phyloP scores from a whole-genome alignment of 768 basidiomycete species.

The Leccinum truebloodii region DNA sequence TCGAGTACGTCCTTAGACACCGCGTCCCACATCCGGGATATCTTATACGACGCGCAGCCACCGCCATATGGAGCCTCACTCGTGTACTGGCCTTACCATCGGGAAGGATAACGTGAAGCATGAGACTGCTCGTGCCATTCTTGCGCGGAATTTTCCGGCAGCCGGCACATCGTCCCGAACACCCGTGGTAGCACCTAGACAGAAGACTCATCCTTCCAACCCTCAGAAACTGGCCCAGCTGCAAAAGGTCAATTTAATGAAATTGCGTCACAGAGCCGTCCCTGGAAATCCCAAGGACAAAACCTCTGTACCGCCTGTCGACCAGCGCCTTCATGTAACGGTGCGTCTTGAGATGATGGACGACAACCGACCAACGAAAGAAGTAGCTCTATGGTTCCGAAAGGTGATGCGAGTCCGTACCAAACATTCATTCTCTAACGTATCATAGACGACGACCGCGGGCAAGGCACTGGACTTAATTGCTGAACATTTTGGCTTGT shows the following conservation, averaged over 20 bases:
- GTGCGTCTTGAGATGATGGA: conserved; percentile 33
- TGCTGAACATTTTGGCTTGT: conserved; percentile 26
- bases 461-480: conserved; percentile 67
- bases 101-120: conserved; percentile 36
- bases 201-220: conserved; percentile 43
- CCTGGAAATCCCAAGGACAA: conserved; percentile 64
- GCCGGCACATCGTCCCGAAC: conserved; percentile 17
- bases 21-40: conserved; percentile 4
- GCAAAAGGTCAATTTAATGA: conserved; percentile 66
- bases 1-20: conserved; percentile 44
- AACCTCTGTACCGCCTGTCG: conserved; percentile 43
- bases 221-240: conserved; percentile 55
- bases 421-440: conserved; percentile 5
- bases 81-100: conserved; percentile 40
- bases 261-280: conserved; percentile 68
- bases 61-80: conserved; percentile 63
- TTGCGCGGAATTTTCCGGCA: conserved; percentile 52
- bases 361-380: conserved; percentile 31
- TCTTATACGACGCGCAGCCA: conserved; percentile 47
- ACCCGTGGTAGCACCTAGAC: conserved; percentile 29
- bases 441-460: conserved; percentile 47
- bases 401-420: conserved; percentile 47
- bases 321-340: conserved; percentile 60
- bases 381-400: conserved; percentile 65
- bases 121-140: conserved; percentile 50